Conservation (phyloP, 768 basidiomycete species). For the Kwoniella mangroviensis region DNA sequence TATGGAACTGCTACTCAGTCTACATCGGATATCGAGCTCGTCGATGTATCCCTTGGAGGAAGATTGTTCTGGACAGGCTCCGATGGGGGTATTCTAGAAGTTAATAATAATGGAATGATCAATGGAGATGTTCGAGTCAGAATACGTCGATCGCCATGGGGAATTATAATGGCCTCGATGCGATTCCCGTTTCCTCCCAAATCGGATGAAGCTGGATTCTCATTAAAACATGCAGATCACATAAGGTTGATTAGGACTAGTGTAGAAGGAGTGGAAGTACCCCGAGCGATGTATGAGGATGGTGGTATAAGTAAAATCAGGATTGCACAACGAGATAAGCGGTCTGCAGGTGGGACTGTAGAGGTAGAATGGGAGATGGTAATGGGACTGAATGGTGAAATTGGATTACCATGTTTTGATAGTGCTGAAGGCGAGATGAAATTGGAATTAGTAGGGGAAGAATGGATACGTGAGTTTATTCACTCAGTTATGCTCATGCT, state of each 20-base stretch:
- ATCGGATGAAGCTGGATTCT: slow-evolving; percentile 22
- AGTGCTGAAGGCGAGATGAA: slow-evolving; percentile 14
- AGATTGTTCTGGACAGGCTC: slow-evolving; percentile 26
- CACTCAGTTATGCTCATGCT: neutral
- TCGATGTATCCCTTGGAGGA: slow-evolving; percentile 14
- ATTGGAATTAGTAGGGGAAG: slow-evolving; percentile 28
- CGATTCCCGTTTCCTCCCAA: slow-evolving; percentile 22
- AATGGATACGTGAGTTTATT: slow-evolving; percentile 37
- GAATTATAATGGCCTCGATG: slow-evolving; percentile 2
- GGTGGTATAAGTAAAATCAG: slow-evolving; percentile 6
- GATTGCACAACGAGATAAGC: neutral
- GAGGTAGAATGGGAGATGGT: slow-evolving; percentile 26
- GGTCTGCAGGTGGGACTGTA: slow-evolving; percentile 4
- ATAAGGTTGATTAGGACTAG: slow-evolving; percentile 19
- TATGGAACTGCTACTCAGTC: neutral
- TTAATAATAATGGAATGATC: neutral
- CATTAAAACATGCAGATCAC: neutral
- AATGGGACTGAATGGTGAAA: neutral
- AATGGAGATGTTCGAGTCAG: slow-evolving; percentile 27
- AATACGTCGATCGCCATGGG: slow-evolving; percentile 19
- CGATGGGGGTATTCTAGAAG: neutral
- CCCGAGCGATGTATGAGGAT: neutral
- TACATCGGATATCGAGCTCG: neutral
- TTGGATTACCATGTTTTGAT: slow-evolving; percentile 25
- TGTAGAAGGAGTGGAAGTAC: slow-evolving; percentile 15